Evolutionary conservation across 2,329 filamentous ascomycete species (phyloP).

Genomic region (Aspergillus pseudoviridinutans): DNA sequence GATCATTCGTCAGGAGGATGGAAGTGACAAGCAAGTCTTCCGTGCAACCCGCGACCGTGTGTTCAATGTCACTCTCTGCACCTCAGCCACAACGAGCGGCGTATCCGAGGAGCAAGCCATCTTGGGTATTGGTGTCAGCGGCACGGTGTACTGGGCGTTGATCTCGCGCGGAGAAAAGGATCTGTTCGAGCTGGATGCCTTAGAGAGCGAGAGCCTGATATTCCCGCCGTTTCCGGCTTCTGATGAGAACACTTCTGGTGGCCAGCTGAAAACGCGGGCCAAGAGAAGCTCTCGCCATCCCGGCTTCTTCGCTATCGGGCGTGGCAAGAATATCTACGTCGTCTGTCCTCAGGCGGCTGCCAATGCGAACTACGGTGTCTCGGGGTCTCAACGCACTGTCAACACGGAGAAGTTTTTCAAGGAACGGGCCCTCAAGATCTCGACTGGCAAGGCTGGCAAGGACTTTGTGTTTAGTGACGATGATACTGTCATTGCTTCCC

Average conservation of each 20-base stretch:
- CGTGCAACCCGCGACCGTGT: constrained; percentile 87
- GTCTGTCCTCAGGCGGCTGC: constrained; percentile 61
- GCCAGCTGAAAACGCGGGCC: constrained; percentile 91
- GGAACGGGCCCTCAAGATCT: constrained; percentile 86
- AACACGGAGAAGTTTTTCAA: constrained; percentile 84
- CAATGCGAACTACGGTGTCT: constrained; percentile 46
- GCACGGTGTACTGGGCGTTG: constrained; percentile 92
- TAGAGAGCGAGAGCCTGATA: constrained; percentile 82
- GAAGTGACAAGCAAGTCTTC: constrained; percentile 86
- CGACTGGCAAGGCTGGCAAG: constrained; percentile 95
- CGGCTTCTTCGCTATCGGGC: constrained; percentile 90
- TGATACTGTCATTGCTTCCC: constrained; percentile 86
- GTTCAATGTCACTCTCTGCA: constrained; percentile 86
- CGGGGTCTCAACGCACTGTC: constrained; percentile 56
- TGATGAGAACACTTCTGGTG: constrained; percentile 86
- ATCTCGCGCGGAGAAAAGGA: constrained; percentile 75
- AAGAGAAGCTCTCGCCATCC: constrained; percentile 84
- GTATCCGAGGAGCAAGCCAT: constrained; percentile 69
- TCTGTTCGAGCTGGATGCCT: constrained; percentile 69
- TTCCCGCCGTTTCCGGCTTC: constrained; percentile 81
- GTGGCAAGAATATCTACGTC: constrained; percentile 93
- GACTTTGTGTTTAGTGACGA: constrained; percentile 98
- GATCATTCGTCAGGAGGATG: constrained; percentile 91
- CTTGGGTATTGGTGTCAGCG: constrained; percentile 88
- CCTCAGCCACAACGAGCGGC: constrained; percentile 53